Base-by-base conservation (phyloP, 1,139 yeast genomes). In the Suhomyces maxii region DNA sequence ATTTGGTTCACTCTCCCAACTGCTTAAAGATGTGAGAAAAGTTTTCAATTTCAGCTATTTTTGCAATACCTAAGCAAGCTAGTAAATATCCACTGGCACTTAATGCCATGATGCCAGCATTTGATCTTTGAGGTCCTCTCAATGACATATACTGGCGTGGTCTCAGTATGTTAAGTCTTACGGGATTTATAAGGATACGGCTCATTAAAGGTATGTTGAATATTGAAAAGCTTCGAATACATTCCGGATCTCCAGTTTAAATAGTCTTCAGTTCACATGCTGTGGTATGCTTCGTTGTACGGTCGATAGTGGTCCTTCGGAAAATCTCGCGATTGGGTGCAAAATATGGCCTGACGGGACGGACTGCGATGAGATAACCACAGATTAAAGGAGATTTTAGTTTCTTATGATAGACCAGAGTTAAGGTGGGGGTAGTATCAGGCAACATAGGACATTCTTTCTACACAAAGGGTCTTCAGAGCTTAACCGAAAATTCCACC, bases 1-100 rank as follows among this genome's bases (percentile, higher is more conserved):
- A n/a, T 25, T 11, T 10, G 36, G 14, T 8, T 34, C 34, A 34
- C 28, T 40, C 45, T 9, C 67, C 68, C 39, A 64, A 50, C 46
- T 63, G 67, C 47, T 55, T 60, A 56, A 64, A 63, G 8, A 63
- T 50, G 48, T 61, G 57, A 34, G 57, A 55, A 38, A 55, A 55
- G 44, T 64, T 54, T 40, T 56, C 59, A 40, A 51, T 54, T 42
- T 63, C 66, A 5, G 67, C 68, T 47, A 60, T 44, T 34, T 54
- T 51, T 23, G 65, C 68, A 14, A 61, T 54, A 28, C 58, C 60
- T 37, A 59, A 44, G 34, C 61, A 53, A 32, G 60, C 62, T 7
- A 58, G 49, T 26, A 60, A 46, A 46, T 60, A 63, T 32, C 57
- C 57, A 10, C 57, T 55, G 12, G 57, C 60, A 36, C 63, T 41